A percentile compares a stretch with the other conserved stretches of the same genome.
Evolutionary conservation across 2,329 filamentous ascomycete species (phyloP).

Genomic region (Botryotinia globosa): DNA sequence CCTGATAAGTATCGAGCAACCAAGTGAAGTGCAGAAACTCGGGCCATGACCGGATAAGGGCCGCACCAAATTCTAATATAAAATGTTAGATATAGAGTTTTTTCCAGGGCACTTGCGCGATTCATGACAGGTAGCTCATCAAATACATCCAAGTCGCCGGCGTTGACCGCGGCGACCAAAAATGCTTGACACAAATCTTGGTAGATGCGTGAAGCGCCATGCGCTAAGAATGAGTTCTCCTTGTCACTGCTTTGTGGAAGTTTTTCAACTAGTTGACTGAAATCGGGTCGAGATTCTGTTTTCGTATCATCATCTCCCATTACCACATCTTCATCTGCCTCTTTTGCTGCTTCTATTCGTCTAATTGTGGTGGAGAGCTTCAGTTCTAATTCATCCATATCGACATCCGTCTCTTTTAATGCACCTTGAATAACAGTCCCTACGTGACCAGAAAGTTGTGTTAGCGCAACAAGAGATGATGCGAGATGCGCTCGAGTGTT

Average conservation of each 20-base stretch:
- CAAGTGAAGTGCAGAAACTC: constrained; percentile 66
- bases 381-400: constrained; percentile 73
- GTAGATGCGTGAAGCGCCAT: constrained; percentile 52
- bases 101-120: constrained; percentile 52
- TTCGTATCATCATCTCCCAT: constrained; percentile 45
- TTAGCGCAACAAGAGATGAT: constrained; percentile 63
- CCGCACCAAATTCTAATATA: constrained; percentile 73
- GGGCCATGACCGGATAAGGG: constrained; percentile 64
- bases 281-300: constrained; percentile 35
- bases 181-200: constrained; percentile 58
- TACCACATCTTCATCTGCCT: constrained; percentile 49
- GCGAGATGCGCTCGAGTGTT: constrained; percentile 62
- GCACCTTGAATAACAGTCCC: constrained; percentile 65
- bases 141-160: constrained; percentile 39
- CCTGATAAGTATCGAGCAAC: constrained; percentile 56
- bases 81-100: constrained; percentile 71
- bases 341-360: constrained; percentile 50
- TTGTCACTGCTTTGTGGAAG: constrained; percentile 39
- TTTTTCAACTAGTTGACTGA: constrained; percentile 28
- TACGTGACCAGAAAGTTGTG: constrained; percentile 55
- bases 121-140: constrained; percentile 55
- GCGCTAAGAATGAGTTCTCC: constrained; percentile 52
- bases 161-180: constrained; percentile 50
- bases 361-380: constrained; percentile 69
- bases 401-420: constrained; percentile 64